A percentile compares a stretch with the other conserved stretches of the same genome.
These are phyloP conservation scores for Penicillium digitatum DNA, from an alignment of 2,329 filamentous ascomycete species.

Conservation along the genomic window DNA sequence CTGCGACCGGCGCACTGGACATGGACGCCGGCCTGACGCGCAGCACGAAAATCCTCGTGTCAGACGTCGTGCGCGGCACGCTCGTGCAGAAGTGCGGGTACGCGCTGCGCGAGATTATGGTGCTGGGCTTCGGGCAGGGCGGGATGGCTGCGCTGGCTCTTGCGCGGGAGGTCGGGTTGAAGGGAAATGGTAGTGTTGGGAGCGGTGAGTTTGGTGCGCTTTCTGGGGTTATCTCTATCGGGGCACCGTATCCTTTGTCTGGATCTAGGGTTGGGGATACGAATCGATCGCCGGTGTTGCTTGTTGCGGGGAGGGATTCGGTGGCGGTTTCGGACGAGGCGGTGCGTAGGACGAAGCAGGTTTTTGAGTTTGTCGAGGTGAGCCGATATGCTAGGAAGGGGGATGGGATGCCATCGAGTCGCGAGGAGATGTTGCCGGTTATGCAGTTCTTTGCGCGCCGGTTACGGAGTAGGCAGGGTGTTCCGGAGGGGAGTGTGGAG, in stretches of 20 bases:
- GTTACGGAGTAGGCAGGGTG: slow-evolving; percentile 43
- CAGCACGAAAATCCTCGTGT: slow-evolving; percentile 47
- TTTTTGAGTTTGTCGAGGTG: slow-evolving; percentile 64
- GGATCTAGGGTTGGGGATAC: slow-evolving; percentile 29
- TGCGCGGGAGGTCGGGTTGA: slow-evolving; percentile 43
- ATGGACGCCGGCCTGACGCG: slow-evolving; percentile 59
- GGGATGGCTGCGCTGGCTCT: slow-evolving; percentile 59
- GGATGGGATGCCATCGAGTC: slow-evolving; percentile 75
- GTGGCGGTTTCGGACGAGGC: slow-evolving; percentile 59
- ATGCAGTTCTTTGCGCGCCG: slow-evolving; percentile 67
- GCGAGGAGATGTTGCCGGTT: slow-evolving; percentile 83
- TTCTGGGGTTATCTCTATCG: slow-evolving; percentile 43
- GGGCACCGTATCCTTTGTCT: slow-evolving; percentile 40
- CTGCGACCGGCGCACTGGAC: slow-evolving; percentile 52
- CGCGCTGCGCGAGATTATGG: slow-evolving; percentile 55
- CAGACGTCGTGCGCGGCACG: slow-evolving; percentile 50
- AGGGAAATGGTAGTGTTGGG: background rate
- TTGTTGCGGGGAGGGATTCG: slow-evolving; percentile 41
- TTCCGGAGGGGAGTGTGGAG: slow-evolving; percentile 46
- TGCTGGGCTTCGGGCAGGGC: slow-evolving; percentile 67
- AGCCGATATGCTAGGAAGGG: slow-evolving; percentile 66
- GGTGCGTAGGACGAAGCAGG: slow-evolving; percentile 59
- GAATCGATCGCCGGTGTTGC: slow-evolving; percentile 41
- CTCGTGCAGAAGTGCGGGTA: slow-evolving; percentile 59
- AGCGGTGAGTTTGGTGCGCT: slow-evolving; percentile 25